Percentiles rank a stretch among this genome's conserved stretches.
Conservation (phyloP, 2,329 filamentous ascomycete genomes). For the Fusarium equiseti region DNA sequence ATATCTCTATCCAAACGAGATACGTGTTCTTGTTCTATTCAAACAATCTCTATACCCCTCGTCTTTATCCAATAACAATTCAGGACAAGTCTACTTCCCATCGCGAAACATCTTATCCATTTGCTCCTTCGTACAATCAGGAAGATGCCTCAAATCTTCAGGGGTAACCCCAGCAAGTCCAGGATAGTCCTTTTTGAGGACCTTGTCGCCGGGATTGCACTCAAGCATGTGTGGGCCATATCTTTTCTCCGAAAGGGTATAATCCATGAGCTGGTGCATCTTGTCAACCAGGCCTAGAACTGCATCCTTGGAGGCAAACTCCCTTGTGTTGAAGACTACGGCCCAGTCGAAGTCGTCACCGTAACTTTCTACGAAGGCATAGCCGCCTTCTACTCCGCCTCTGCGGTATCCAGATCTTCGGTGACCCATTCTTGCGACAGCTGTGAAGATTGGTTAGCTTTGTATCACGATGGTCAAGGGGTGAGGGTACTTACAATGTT, state of each 20-base stretch:
- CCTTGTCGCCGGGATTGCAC: not conserved
- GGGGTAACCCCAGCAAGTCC: not conserved
- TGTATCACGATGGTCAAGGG: rapidly evolving
- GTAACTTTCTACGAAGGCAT: slow-evolving; percentile 5
- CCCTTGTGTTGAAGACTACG: slow-evolving; percentile 32
- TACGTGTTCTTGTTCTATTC: not conserved
- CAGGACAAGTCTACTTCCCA: too few relatives aligned
- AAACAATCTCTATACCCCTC: not conserved
- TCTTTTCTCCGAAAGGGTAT: not conserved
- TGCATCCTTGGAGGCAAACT: slow-evolving; percentile 12
- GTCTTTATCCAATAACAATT: not conserved
- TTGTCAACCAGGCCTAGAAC: slow-evolving; percentile 18
- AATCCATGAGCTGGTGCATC: not conserved
- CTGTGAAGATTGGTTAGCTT: not conserved
- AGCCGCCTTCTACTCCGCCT: slow-evolving; percentile 23
- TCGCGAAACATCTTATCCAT: not conserved
- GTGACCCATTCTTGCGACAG: slow-evolving; percentile 12
- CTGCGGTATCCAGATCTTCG: slow-evolving; percentile 4
- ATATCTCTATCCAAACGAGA: not conserved
- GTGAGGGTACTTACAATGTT: slow-evolving; percentile 8
- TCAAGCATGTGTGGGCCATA: not conserved
- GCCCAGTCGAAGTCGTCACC: slow-evolving; percentile 19
- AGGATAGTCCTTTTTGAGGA: not conserved
- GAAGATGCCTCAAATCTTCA: not conserved
- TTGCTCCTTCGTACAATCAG: not conserved